phyloP scores from a whole-genome alignment of 2,329 filamentous ascomycete species.

The Ambrosiella cleistominuta region DNA sequence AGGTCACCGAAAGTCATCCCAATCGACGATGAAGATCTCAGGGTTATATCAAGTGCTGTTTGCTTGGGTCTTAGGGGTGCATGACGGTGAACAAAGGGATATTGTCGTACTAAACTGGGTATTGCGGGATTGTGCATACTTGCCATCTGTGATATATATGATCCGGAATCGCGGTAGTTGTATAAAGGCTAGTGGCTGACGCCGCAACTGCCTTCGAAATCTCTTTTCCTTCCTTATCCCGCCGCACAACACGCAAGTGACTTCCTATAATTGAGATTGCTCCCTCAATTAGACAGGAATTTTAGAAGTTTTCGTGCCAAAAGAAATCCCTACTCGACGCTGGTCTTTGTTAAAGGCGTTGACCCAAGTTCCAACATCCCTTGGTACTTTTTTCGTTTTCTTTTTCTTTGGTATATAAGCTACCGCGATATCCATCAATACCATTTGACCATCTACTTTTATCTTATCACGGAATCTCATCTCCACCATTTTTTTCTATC shows the following conservation, averaged over 20 bases:
- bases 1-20: not conserved
- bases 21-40: not conserved
- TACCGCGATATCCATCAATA: not conserved
- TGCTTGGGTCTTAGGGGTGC: not conserved
- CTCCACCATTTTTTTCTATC: not conserved
- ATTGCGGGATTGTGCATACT: not conserved
- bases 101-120: not conserved
- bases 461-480: not conserved
- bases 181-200: not conserved
- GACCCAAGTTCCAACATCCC: not conserved
- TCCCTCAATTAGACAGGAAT: not conserved
- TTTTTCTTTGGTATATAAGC: not conserved
- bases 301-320: not conserved
- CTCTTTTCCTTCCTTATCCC: not conserved
- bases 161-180: not conserved
- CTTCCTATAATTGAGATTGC: not conserved
- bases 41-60: not conserved
- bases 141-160: not conserved
- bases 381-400: not conserved
- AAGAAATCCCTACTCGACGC: not conserved
- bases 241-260: not conserved
- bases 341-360: not conserved
- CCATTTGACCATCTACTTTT: not conserved
- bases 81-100: not conserved
- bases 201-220: not conserved